Conservation (phyloP, 2,329 filamentous ascomycete species). For the Cadophora sp. region DNA sequence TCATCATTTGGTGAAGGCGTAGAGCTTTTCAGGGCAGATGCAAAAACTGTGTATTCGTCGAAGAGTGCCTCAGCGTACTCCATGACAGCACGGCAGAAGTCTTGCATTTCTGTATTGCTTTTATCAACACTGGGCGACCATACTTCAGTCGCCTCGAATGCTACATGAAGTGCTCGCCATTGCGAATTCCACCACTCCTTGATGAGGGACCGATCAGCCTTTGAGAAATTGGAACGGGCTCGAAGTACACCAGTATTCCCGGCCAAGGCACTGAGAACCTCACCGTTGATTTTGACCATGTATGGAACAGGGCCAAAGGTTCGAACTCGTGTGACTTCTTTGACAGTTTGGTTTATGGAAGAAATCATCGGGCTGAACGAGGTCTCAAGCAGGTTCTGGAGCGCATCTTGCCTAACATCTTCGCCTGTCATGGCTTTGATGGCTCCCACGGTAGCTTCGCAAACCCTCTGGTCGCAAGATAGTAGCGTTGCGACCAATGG, state of each 20-base stretch:
- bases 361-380: constrained; percentile 53
- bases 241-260: constrained; percentile 60
- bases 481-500: constrained; percentile 81
- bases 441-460: constrained; percentile 80
- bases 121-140: constrained; percentile 75
- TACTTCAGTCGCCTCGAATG: constrained; percentile 81
- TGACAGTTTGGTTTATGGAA: constrained; percentile 53
- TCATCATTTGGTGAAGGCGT: constrained; percentile 46
- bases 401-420: constrained; percentile 56
- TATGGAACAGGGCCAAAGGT: constrained; percentile 65
- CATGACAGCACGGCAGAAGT: constrained; percentile 95
- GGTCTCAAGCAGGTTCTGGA: constrained; percentile 55
- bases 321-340: constrained; percentile 50
- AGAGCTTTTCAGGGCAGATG: constrained; percentile 52
- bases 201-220: constrained; percentile 51
- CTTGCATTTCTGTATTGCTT: constrained; percentile 70
- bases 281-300: constrained; percentile 62
- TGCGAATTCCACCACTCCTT: constrained; percentile 80
- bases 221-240: constrained; percentile 35
- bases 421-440: constrained; percentile 83
- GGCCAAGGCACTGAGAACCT: constrained; percentile 62
- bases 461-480: constrained; percentile 79
- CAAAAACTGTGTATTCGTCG: constrained; percentile 83
- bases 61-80: constrained; percentile 89
- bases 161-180: constrained; percentile 81